Base-by-base conservation (phyloP, 768 basidiomycete species). In the Coprinopsis sp. region DNA sequence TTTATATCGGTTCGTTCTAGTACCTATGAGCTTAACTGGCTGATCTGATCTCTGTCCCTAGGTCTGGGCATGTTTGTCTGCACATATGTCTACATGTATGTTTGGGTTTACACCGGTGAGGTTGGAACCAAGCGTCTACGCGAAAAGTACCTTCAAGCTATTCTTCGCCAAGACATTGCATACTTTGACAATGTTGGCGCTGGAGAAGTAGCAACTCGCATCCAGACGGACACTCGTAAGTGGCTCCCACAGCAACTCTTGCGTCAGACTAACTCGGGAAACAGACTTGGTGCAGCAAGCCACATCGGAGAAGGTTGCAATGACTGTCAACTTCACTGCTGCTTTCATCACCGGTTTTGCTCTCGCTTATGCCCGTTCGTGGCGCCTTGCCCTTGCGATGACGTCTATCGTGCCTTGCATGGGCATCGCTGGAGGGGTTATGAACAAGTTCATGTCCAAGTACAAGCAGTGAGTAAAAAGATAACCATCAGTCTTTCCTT, bases 101-200 rank as follows among this genome's bases (percentile, higher is more conserved):
- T 70, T 14, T 83, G 77, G 74, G 71, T 72, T 11, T 74, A 80
- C 53, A 83, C 81, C 1, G 79, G 81, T 16, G 90, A 91, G 61
- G 60, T 79, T 21, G 82, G 78, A 48, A 77, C 88, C 0, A 84
- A 82, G 55, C 77, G 90, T 16, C 71, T 91, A 27, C 77, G 90
- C 14, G 87, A 91, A 64, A 66, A 62, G 10, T 92, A 92, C 60
- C 74, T 91, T 14, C 58, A 71, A 41, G 77, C 88, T 2, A 64
- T 89, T 10, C 69, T 92, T 2, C 78, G 87, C 25, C 91, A 92
- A 58, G 79, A 85, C 49, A 79, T 90, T 49, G 79, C 81, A 25
- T 92, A 76, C 67, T 91, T 91, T 58, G 90, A 92, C 60, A 76
- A 79, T 14, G 73, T 91, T 34, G 88, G 91, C n/a, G 81, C 90